Conservation (phyloP, 495 filamentous ascomycete species). For the Bacidia gigantensis region DNA sequence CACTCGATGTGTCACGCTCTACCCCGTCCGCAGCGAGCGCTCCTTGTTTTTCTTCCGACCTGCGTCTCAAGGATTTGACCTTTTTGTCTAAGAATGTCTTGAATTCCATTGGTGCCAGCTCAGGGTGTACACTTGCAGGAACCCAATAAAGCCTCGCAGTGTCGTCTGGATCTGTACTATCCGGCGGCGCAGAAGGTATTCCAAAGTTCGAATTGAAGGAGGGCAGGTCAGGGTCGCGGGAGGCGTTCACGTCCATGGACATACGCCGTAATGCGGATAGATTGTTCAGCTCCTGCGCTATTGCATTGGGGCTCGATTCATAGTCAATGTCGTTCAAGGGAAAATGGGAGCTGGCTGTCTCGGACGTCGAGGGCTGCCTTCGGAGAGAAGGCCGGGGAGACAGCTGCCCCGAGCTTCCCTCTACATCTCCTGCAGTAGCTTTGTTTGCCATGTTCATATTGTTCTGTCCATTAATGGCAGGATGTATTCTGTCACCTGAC, state of each 20-base stretch:
- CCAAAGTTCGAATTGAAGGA: slow-evolving; percentile 51
- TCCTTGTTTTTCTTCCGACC: slow-evolving; percentile 50
- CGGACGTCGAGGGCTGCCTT: slow-evolving; percentile 35
- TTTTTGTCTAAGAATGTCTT: slow-evolving; percentile 91
- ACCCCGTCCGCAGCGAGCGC: slow-evolving; percentile 53
- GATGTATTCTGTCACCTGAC: slow-evolving; percentile 10
- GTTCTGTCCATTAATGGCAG: slow-evolving; percentile 29
- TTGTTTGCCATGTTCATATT: slow-evolving; percentile 26
- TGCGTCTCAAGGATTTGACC: slow-evolving; percentile 73
- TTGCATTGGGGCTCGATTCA: slow-evolving; percentile 75
- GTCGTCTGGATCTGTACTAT: slow-evolving; percentile 70
- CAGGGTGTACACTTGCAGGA: slow-evolving; percentile 83
- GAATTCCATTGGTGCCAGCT: slow-evolving; percentile 91
- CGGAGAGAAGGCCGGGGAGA: slow-evolving; percentile 49
- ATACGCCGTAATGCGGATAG: slow-evolving; percentile 88
- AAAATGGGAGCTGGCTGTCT: slow-evolving; percentile 62
- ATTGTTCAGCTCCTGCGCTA: slow-evolving; percentile 91
- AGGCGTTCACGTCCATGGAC: slow-evolving; percentile 93
- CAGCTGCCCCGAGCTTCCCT: slow-evolving; percentile 35
- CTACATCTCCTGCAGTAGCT: slow-evolving; percentile 29
- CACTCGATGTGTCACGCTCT: slow-evolving; percentile 44
- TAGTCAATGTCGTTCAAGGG: slow-evolving; percentile 88
- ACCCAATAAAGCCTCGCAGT: slow-evolving; percentile 88
- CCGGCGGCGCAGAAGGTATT: slow-evolving; percentile 62
- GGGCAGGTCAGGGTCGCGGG: slow-evolving; percentile 86